Base-by-base conservation (phyloP, 2,329 filamentous ascomycete species). In the Epichloe glyceriae region DNA sequence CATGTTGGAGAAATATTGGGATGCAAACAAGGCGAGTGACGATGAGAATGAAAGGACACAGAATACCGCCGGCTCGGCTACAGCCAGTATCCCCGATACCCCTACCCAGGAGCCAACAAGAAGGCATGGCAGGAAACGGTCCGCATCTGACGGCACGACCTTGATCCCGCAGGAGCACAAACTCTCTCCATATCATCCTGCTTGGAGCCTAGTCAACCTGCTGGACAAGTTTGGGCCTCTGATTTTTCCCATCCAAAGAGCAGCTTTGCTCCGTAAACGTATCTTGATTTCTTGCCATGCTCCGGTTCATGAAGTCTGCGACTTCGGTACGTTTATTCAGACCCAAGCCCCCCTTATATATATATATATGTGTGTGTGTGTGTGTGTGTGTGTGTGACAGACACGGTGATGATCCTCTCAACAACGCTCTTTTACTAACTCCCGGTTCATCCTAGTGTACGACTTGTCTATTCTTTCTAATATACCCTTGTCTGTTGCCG, bases 391-490 rank as follows among this genome's bases (percentile, higher is more conserved):
- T n/a, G n/a, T 30, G 8, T 11, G 11, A 30, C 26, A 30, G 26
- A 10, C 26, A 30, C 8, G 26, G 10, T 30, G 26, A 30, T 11
- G 8, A 11, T 30, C 26, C 3, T 30, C 26, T 30, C 26, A 30
- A 30, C 26, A 30, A 11, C 1, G 3, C 8, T 30, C 26, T 30
- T 10, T 30, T 30, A 30, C 26, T 30, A 30, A 30, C 7, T 30
- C 26, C 26, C 8, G 26, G 7, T 39, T 39, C 5, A 6, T 30
- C 17, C 37, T 48, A 91, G 93, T 97, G 55, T 98, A 97, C 69
- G 82, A 93, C 64, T 79, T 97, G 48, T 96, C 91, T n/a, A 78
- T 97, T 50, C 74, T 98, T 35, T 89, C 90, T 43, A 95, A 89
- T 58, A 84, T 97, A 42, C 89, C 93, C 30, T 75, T 83, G 38